These are phyloP conservation scores for Cyberlindnera xishuangbannaensis DNA, from an alignment of 805 yeast species.

Conservation along the genomic window DNA sequence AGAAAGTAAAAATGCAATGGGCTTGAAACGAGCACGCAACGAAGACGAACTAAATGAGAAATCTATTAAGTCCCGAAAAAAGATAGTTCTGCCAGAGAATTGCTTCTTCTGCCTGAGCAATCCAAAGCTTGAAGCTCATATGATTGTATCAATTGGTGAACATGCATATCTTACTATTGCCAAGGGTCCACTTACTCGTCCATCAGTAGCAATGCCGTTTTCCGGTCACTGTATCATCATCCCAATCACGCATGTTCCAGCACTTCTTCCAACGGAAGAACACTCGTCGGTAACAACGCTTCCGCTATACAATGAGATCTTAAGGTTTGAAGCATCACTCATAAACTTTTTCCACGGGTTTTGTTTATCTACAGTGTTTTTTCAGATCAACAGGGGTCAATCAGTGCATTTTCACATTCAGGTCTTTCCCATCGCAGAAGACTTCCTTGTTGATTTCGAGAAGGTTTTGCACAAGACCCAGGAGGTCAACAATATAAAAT, in stretches of 20 bases:
- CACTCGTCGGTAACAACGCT: conserved; percentile 22
- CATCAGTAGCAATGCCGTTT: conserved; percentile 43
- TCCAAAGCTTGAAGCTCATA: conserved; percentile 69
- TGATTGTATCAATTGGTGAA: conserved; percentile 72
- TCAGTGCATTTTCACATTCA: conserved; percentile 78
- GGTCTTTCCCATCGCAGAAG: conserved; percentile 59
- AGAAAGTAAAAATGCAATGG: conserved; percentile 9
- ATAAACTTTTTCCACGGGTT: conserved; percentile 39
- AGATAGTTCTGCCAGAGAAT: conserved; percentile 45
- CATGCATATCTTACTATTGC: conserved; percentile 68
- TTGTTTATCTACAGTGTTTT: conserved; percentile 50
- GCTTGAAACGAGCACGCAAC: conserved; percentile 5
- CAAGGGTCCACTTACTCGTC: conserved; percentile 74
- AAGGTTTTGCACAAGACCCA: conserved; percentile 39
- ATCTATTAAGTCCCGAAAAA: conserved; percentile 18
- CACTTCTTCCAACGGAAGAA: conserved; percentile 24
- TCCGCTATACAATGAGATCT: conserved; percentile 39
- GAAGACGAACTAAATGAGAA: conserved; percentile 6
- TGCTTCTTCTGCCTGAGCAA: conserved; percentile 86
- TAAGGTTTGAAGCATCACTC: conserved; percentile 41
- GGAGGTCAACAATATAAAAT: conserved; percentile 43
- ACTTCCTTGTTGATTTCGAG: conserved; percentile 38
- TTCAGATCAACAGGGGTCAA: conserved; percentile 58
- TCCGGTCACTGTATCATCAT: conserved; percentile 81
- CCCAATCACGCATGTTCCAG: conserved; percentile 71